phyloP scores from a whole-genome alignment of 306 rosid species.

The Vicia sativa region DNA sequence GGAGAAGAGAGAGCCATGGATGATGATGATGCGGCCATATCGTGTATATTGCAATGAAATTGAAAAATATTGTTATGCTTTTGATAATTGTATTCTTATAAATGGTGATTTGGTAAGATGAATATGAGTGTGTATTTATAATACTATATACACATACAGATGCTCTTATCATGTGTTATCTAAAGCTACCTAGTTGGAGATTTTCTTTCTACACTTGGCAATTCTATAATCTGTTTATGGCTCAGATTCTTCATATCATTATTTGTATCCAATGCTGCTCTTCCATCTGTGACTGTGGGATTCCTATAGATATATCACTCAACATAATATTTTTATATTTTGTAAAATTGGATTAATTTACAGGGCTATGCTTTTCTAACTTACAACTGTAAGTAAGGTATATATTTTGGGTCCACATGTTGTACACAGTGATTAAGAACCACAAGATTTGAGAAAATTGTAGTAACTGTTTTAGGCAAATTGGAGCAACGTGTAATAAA shows the following conservation, averaged over 20 bases:
- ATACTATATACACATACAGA: too few relatives aligned
- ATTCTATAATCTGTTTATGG: slow-evolving; percentile 12
- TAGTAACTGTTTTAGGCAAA: background rate
- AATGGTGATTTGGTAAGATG: background rate
- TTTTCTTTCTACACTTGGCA: slow-evolving; percentile 36
- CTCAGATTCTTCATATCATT: slow-evolving; percentile 23
- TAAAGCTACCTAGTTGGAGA: slow-evolving; percentile 6
- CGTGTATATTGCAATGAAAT: background rate
- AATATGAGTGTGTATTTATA: slow-evolving; percentile 31
- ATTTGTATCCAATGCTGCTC: slow-evolving; percentile 17
- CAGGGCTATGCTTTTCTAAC: slow-evolving; percentile 22
- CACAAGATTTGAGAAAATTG: slow-evolving; percentile 27
- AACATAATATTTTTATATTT: background rate
- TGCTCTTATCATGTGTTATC: slow-evolving; percentile 40
- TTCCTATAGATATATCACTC: slow-evolving; percentile 31
- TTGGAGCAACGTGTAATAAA: background rate
- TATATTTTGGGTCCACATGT: slow-evolving; percentile 23
- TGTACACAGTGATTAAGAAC: slow-evolving; percentile 6
- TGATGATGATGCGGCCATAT: slow-evolving; percentile 70
- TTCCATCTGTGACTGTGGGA: slow-evolving; percentile 28
- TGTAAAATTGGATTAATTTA: background rate
- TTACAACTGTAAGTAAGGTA: slow-evolving; percentile 14
- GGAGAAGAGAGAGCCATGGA: slow-evolving; percentile 87
- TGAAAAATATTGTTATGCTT: background rate
- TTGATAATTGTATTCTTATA: background rate